Conservation (phyloP, 305 asterid genomes). For the Fraxinus angustifolia region DNA sequence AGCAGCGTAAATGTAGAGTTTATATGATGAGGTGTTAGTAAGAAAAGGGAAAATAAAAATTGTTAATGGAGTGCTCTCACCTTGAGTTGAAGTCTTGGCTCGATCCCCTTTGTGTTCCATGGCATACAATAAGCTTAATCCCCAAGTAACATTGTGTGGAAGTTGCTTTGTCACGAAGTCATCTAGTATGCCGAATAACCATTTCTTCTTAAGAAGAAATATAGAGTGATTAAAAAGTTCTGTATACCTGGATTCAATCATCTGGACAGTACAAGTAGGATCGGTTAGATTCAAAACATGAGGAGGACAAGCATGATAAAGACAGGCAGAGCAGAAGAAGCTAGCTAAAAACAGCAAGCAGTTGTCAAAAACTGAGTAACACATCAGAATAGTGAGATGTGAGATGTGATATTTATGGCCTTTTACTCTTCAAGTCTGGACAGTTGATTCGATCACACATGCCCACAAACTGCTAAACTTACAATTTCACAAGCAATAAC, state of each 20-base stretch:
- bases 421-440: neutral
- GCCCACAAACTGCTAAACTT: neutral
- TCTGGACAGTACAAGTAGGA: slow-evolving; percentile 44
- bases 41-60: neutral
- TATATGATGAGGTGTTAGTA: slow-evolving; percentile 1
- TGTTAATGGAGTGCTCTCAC: slow-evolving; percentile 34
- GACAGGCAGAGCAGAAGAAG: slow-evolving; percentile 20
- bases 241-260: slow-evolving; percentile 77
- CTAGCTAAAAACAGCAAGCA: slow-evolving; percentile 6
- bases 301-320: slow-evolving; percentile 20
- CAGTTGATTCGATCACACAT: slow-evolving; percentile 10
- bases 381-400: neutral
- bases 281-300: slow-evolving; percentile 6
- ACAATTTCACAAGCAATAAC: slow-evolving; percentile 4
- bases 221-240: slow-evolving; percentile 80
- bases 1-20: neutral
- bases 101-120: slow-evolving; percentile 92
- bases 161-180: slow-evolving; percentile 96
- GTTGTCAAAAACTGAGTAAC: neutral
- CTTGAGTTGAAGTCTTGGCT: slow-evolving; percentile 93
- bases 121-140: slow-evolving; percentile 92
- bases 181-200: slow-evolving; percentile 86
- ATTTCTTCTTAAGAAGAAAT: slow-evolving; percentile 80
- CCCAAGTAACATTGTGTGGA: slow-evolving; percentile 98
- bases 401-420: neutral